Base-by-base conservation (phyloP, 495 filamentous ascomycete species). In the Hypoxylon rickii region DNA sequence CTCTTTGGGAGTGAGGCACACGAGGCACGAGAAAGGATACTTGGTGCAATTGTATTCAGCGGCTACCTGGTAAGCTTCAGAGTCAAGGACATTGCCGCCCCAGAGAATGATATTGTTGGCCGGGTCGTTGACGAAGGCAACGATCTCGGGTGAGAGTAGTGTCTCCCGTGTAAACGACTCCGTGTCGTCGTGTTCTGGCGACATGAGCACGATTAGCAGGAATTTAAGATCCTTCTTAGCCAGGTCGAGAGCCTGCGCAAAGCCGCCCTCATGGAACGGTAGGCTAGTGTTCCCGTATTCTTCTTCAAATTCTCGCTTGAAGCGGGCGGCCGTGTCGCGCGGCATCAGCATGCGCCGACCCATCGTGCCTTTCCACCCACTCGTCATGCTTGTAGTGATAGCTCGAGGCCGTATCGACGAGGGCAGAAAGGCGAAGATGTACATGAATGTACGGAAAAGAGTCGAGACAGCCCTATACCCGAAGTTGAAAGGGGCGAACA, bases 181-280 rank as follows among this genome's bases (percentile, higher is more conserved):
- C 2, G 89, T 97, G 61, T 96, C 90, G 61, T 97, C 94, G 66
- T 98, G 93, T 61, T 97, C 95, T 0, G 92, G 89, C 1, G 90
- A 90, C 12, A 96, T 69, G 4, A 97, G 78, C 3, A 97, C 76
- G 5, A 96, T 87, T 7, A 97, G 66, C 1, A 98, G 75, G 67
- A 95, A 96, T 58, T 92, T 92, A 44, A 96, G 74, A n/a, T 97
- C 90, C 50, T 80, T 84, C 70, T 97, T 96, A 0, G 94, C 91
- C 7, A 84, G 70, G 64, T 98, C 94, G 45, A 95, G 77, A 0
- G 91, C 89, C 69, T 93, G 89, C 13, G 94, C 90, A 67, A 96
- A 96, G 20, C 92, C 90, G 33, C 84, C 86, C 56, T 96, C 92
- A 55, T 86, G 81, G 69, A 93, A 96, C 0, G 83, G 79, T 10